phyloP scores from a whole-genome alignment of 192 early-diverging fungal species.

The Coemansia sp. region DNA sequence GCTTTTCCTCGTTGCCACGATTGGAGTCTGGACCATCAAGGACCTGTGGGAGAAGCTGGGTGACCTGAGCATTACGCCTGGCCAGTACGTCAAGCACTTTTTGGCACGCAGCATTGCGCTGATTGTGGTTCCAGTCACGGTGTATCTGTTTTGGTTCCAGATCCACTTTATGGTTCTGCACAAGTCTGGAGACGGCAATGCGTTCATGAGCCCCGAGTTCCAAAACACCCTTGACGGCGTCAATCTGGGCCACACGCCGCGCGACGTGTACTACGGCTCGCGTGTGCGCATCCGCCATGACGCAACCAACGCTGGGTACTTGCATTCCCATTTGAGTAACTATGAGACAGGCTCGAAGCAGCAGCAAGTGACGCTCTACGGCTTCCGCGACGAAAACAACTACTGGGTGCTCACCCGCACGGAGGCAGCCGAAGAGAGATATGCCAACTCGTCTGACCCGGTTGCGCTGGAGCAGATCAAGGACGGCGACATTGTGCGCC shows the following conservation, averaged over 20 bases:
- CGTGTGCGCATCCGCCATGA: constrained; percentile 51
- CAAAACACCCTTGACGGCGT: constrained; percentile 79
- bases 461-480: constrained; percentile 49
- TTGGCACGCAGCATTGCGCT: constrained; percentile 78
- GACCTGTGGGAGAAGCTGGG: constrained; percentile 88
- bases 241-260: constrained; percentile 44
- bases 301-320: constrained; percentile 51
- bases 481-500: constrained; percentile 75
- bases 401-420: constrained; percentile 62
- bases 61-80: constrained; percentile 61
- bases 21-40: constrained; percentile 81
- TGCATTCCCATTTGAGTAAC: constrained; percentile 66
- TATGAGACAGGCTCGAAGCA: constrained; percentile 70
- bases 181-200: constrained; percentile 85
- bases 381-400: constrained; percentile 86
- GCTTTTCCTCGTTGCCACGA: constrained; percentile 80
- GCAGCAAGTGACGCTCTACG: constrained; percentile 81
- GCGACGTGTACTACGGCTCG: constrained; percentile 55
- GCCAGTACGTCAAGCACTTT: constrained; percentile 68
- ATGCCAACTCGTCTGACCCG: constrained; percentile 41
- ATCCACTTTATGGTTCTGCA: constrained; percentile 85
- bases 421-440: constrained; percentile 24
- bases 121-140: constrained; percentile 73
- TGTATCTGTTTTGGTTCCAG: constrained; percentile 86
- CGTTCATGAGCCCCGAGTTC: constrained; percentile 89